These are phyloP conservation scores for Rhododendron ferrugineum DNA, from an alignment of 148 eudicot species.

Conservation along the genomic window DNA sequence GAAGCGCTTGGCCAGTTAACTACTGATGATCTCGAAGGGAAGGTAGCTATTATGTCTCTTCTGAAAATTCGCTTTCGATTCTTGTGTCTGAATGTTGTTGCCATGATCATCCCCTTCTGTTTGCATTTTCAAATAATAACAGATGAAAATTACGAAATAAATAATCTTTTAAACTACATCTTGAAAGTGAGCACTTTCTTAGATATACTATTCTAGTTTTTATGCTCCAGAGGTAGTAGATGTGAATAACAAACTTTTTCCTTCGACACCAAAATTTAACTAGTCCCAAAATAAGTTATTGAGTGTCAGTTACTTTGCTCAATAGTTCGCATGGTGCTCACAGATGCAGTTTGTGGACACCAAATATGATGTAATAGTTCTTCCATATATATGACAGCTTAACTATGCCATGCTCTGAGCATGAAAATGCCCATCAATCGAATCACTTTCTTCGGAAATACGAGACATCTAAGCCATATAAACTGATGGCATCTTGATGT, in stretches of 20 bases:
- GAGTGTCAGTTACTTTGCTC: neutral
- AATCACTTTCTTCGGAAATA: too few species aligned
- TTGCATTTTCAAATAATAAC: neutral
- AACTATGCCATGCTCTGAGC: neutral
- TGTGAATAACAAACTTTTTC: neutral
- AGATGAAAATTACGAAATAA: neutral
- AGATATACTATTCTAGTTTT: neutral
- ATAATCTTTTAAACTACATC: neutral
- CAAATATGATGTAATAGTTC: neutral
- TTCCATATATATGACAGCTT: neutral
- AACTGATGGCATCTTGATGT: neutral
- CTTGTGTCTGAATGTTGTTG: neutral
- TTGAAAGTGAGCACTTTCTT: neutral
- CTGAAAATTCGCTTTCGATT: neutral
- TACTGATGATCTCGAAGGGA: slow-evolving; percentile 88
- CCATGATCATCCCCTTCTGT: neutral
- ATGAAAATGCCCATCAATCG: neutral
- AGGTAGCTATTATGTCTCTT: slow-evolving; percentile 41
- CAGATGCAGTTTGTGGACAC: neutral
- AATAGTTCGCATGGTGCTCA: neutral
- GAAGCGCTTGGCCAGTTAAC: slow-evolving; percentile 80
- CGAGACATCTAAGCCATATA: neutral
- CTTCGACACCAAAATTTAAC: neutral
- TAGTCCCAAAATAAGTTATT: neutral
- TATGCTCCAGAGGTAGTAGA: neutral